phyloP scores from a whole-genome alignment of 2,329 filamentous ascomycete species.

The Cyphellophora europaea region DNA sequence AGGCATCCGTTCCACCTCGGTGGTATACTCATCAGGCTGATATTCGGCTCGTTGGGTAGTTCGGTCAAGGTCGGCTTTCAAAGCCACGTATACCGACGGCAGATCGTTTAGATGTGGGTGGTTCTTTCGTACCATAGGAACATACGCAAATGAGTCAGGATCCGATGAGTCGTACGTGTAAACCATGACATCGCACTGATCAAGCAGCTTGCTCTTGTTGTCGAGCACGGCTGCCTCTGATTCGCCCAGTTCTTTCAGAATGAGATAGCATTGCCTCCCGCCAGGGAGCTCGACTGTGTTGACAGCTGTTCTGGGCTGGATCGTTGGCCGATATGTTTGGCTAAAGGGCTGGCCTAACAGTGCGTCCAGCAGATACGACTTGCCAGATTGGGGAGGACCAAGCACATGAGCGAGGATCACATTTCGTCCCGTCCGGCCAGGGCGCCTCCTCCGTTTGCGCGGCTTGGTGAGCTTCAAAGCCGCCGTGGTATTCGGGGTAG shows the following conservation, averaged over 20 bases:
- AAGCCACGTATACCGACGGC: slow-evolving; percentile 80
- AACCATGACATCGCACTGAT: slow-evolving; percentile 87
- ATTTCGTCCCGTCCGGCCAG: slow-evolving; percentile 81
- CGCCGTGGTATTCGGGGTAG: slow-evolving; percentile 66
- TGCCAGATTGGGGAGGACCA: slow-evolving; percentile 76
- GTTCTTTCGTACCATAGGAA: slow-evolving; percentile 68
- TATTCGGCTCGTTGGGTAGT: slow-evolving; percentile 87
- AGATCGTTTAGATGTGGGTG: slow-evolving; percentile 81
- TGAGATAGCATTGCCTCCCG: slow-evolving; percentile 93
- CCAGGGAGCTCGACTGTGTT: slow-evolving; percentile 94
- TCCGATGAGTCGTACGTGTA: slow-evolving; percentile 97
- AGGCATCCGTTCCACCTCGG: slow-evolving; percentile 67
- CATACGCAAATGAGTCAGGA: slow-evolving; percentile 88
- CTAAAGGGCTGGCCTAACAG: slow-evolving; percentile 86
- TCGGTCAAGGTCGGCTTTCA: slow-evolving; percentile 94
- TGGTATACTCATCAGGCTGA: slow-evolving; percentile 88
- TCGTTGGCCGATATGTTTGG: slow-evolving; percentile 78
- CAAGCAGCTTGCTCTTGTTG: slow-evolving; percentile 72
- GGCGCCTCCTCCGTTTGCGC: slow-evolving; percentile 71
- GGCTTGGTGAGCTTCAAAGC: slow-evolving; percentile 90
- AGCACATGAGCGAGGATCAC: slow-evolving; percentile 91
- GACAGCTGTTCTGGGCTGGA: slow-evolving; percentile 85
- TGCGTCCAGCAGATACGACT: slow-evolving; percentile 81
- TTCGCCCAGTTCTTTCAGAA: slow-evolving; percentile 89
- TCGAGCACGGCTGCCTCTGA: slow-evolving; percentile 81